Conservation (phyloP, 2,329 filamentous ascomycete genomes). For the Verticillium klebahnii region DNA sequence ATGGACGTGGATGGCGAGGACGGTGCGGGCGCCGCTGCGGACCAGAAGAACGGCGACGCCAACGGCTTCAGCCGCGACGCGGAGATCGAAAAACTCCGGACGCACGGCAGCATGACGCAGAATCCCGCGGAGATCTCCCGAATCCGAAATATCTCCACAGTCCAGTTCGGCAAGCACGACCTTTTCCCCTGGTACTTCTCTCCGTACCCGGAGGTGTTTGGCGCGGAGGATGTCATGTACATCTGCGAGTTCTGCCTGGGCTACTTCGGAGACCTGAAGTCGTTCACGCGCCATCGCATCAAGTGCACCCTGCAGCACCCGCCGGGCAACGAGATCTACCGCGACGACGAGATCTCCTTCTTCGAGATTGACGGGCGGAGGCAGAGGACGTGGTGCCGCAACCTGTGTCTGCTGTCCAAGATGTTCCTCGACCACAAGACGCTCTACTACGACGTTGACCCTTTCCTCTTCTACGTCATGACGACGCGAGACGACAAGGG, state of each 20-base stretch:
- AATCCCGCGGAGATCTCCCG: conserved; percentile 95
- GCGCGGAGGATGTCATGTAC: conserved; percentile 84
- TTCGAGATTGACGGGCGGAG: conserved; percentile 95
- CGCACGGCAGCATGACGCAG: conserved; percentile 96
- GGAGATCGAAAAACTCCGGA: conserved; percentile 93
- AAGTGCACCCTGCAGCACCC: conserved; percentile 93
- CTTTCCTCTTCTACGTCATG: conserved; percentile 99
- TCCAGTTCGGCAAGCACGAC: conserved; percentile 90
- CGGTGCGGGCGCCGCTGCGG: conserved; percentile 34
- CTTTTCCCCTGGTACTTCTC: conserved; percentile 99
- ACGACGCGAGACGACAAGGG: conserved; percentile 82
- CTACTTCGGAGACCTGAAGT: conserved; percentile 80
- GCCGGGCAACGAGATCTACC: conserved; percentile 96
- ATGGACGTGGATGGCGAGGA: conserved; percentile 52
- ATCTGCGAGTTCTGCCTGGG: conserved; percentile 96
- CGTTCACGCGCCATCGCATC: conserved; percentile 77
- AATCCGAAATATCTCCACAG: conserved; percentile 87
- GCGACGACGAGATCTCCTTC: conserved; percentile 88
- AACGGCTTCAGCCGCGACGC: conserved; percentile 72
- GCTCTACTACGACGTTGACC: conserved; percentile 98
- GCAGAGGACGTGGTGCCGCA: conserved; percentile 94
- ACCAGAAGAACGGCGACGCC: conserved; percentile 33
- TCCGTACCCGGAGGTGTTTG: conserved; percentile 86
- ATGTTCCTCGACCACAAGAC: conserved; percentile 98
- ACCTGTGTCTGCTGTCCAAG: conserved; percentile 89